These are phyloP conservation scores for Neonectria coccinea DNA, from an alignment of 2,329 filamentous ascomycete genomes.

Conservation along the genomic window DNA sequence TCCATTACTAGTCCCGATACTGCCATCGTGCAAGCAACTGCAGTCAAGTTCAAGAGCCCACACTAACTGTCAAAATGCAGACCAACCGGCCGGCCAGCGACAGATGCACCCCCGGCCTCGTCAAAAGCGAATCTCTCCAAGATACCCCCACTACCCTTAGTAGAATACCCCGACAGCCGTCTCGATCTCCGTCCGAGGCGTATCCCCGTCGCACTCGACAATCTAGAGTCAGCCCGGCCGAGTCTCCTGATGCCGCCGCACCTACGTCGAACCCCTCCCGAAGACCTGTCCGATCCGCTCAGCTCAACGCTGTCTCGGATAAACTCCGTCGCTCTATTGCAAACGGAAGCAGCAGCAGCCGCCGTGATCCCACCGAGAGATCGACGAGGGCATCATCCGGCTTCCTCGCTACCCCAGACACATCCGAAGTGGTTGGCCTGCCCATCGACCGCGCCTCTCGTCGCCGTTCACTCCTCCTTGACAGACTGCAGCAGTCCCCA, in stretches of 20 bases:
- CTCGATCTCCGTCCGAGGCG: constrained; percentile 51
- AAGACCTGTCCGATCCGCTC: constrained; percentile 45
- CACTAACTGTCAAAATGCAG: constrained; percentile 25
- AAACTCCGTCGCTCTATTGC: constrained; percentile 52
- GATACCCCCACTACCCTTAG: constrained; percentile 43
- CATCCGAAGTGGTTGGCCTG: constrained; percentile 57
- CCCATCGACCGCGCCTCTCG: constrained; percentile 52
- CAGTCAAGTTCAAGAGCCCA: constrained; percentile 15
- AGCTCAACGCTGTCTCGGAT: constrained; percentile 49
- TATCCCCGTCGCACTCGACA: constrained; percentile 48
- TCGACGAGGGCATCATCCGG: constrained; percentile 42
- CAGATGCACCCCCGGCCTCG: constrained; percentile 42
- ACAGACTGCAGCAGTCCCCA: constrained; percentile 58
- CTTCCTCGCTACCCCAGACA: constrained; percentile 69
- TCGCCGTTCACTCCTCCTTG: constrained; percentile 55
- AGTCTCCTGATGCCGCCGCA: constrained; percentile 47
- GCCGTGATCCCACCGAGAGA: constrained; percentile 44
- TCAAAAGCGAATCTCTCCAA: constrained; percentile 46
- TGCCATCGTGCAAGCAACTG: background rate
- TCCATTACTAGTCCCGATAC: background rate
- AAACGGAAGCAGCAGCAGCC: constrained; percentile 39
- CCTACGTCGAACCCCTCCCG: constrained; percentile 38
- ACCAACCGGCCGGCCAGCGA: constrained; percentile 37
- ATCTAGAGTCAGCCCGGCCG: constrained; percentile 46
- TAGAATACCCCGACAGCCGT: constrained; percentile 47